Evolutionary conservation across 2,329 filamentous ascomycete species (phyloP), one percentile per base, ranked within the genome.

Genomic region (Magnaporthiopsis rhizophila): DNA sequence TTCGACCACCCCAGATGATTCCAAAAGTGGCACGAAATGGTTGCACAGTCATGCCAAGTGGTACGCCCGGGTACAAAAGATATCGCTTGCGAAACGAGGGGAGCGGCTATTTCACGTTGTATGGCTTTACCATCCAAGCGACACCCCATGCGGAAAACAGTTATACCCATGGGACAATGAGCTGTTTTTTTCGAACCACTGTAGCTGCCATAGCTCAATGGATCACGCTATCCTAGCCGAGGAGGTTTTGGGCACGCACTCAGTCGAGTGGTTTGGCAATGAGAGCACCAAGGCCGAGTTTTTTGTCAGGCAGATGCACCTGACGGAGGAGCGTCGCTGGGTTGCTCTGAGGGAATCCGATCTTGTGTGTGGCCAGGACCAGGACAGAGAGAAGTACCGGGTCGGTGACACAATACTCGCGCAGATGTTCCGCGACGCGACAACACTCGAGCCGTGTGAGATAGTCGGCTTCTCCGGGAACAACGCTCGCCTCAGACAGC

Each of bases 171-270:
- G 85, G 73, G 67, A 75, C 0, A 90, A 92, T 62, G 91, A 96
- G 73, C 74, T 95, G 0, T 95, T 95, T 66, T 74, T 94, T 0
- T 91, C 87, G 0, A 85, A 92, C 62, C 86, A 92, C 65, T 94
- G 91, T 74, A 89, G 87, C 1, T 95, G 91, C 67, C 72, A 77
- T 0, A 78, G 83, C 24, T 53, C 45, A 8, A 71, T 12, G 34
- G 65, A 65, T 0, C 65, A 75, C 0, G 79, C 80, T 34, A 78
- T 91, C 3, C 68, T 78, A 0, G 79, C 81, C 1, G 74, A 81
- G 0, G 81, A 91, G 45, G 77, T 92, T 0, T 69, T 86, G 0
- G 80, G 79, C 0, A 83, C 82, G 1, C 83, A 89, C 57, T 67
- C 79, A 0, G 81, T 93, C 0, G 79, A 84, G 66, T 87, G 85